These are phyloP conservation scores for Thielaviopsis punctulata DNA, from an alignment of 2,329 filamentous ascomycete species.

Conservation along the genomic window DNA sequence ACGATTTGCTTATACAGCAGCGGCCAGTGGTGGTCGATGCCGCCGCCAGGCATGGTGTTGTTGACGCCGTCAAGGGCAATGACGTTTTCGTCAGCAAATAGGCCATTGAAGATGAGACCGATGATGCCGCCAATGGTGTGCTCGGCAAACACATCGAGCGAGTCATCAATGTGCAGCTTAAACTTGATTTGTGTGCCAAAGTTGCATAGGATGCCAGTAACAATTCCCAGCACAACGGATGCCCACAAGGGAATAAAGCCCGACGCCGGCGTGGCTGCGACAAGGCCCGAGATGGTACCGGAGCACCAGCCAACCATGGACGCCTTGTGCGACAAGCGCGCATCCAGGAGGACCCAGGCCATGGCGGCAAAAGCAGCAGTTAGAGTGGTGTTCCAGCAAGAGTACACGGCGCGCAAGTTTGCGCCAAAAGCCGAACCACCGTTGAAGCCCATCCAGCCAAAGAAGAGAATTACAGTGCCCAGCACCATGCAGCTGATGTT, in stretches of 20 bases:
- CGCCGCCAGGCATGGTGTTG: slow-evolving; percentile 48
- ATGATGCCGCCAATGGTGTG: slow-evolving; percentile 54
- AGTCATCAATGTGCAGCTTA: slow-evolving; percentile 49
- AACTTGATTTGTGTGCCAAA: slow-evolving; percentile 51
- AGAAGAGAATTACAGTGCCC: slow-evolving; percentile 91
- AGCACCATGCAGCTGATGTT: slow-evolving; percentile 96
- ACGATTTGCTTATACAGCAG: slow-evolving; percentile 67
- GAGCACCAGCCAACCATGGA: slow-evolving; percentile 63
- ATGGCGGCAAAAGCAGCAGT: slow-evolving; percentile 84
- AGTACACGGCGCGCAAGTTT: slow-evolving; percentile 86
- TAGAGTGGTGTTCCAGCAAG: slow-evolving; percentile 94
- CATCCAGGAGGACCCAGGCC: slow-evolving; percentile 92
- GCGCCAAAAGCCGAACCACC: slow-evolving; percentile 87
- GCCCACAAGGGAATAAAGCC: slow-evolving; percentile 53
- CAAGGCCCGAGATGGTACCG: slow-evolving; percentile 52
- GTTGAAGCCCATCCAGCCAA: slow-evolving; percentile 98
- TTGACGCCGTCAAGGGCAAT: slow-evolving; percentile 66
- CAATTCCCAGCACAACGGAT: slow-evolving; percentile 47
- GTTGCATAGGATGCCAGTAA: slow-evolving; percentile 49
- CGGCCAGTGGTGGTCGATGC: slow-evolving; percentile 57
- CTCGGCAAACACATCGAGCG: slow-evolving; percentile 55
- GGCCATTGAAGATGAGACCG: slow-evolving; percentile 53
- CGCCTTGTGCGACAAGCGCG: slow-evolving; percentile 86
- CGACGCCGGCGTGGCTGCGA: slow-evolving; percentile 51
- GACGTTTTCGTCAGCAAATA: slow-evolving; percentile 53